phyloP scores from a whole-genome alignment of 2,329 filamentous ascomycete species.

The Cladosporium sp. region DNA sequence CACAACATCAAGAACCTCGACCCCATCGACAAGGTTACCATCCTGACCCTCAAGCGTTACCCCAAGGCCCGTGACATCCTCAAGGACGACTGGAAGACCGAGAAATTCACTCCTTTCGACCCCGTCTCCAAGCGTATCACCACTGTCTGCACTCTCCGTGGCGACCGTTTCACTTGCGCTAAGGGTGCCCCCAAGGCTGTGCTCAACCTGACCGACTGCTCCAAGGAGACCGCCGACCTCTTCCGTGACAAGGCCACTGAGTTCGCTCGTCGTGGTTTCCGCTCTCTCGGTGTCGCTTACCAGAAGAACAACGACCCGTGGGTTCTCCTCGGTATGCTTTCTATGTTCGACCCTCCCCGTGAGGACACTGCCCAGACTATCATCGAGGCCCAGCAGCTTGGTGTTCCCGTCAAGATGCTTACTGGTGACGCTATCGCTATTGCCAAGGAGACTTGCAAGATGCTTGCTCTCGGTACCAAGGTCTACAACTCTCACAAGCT shows the following conservation, averaged over 20 bases:
- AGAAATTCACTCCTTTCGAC: constrained; percentile 77
- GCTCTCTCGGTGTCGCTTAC: constrained; percentile 75
- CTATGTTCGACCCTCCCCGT: constrained; percentile 78
- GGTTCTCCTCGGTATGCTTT: constrained; percentile 73
- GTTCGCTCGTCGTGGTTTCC: constrained; percentile 77
- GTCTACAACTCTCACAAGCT: constrained; percentile 79
- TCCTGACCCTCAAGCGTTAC: constrained; percentile 73
- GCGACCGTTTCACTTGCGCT: constrained; percentile 69
- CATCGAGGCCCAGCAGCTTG: constrained; percentile 71
- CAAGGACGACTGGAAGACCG: constrained; percentile 71
- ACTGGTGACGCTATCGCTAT: constrained; percentile 79
- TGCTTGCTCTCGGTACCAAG: constrained; percentile 76
- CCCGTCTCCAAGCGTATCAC: constrained; percentile 80
- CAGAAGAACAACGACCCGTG: constrained; percentile 74
- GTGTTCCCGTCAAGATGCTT: constrained; percentile 78
- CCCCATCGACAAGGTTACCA: constrained; percentile 77
- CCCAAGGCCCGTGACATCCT: constrained; percentile 76
- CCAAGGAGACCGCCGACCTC: constrained; percentile 62
- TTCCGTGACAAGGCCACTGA: constrained; percentile 74
- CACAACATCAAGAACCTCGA: constrained; percentile 78
- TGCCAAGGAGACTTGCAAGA: constrained; percentile 80
- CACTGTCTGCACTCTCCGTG: constrained; percentile 66
- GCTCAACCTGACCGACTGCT: constrained; percentile 67
- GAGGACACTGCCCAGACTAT: constrained; percentile 78
- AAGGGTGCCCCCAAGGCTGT: constrained; percentile 79